Percentiles rank a stretch among this genome's conserved stretches.
Evolutionary conservation across 805 yeast genomes (phyloP).

Genomic region (Nakazawaea sp.): DNA sequence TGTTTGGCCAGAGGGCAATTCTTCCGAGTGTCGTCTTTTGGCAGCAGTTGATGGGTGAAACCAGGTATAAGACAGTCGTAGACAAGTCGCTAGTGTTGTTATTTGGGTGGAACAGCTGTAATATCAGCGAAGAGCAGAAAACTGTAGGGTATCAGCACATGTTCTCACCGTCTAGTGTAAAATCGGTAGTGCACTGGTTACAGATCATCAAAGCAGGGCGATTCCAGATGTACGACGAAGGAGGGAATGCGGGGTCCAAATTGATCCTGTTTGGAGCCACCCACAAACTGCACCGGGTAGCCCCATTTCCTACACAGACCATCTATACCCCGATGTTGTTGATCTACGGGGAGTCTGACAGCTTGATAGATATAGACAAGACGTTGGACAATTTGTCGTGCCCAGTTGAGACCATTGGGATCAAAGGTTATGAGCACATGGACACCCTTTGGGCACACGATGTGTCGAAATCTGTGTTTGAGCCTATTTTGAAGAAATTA

Average conservation of each 20-base stretch:
- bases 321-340: slow-evolving; percentile 55
- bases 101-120: slow-evolving; percentile 73
- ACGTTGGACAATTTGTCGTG: slow-evolving; percentile 53
- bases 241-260: slow-evolving; percentile 20
- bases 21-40: slow-evolving; percentile 60
- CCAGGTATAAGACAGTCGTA: slow-evolving; percentile 62
- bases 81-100: slow-evolving; percentile 62
- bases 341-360: slow-evolving; percentile 77
- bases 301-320: slow-evolving; percentile 45
- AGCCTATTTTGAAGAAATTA: slow-evolving; percentile 13
- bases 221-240: slow-evolving; percentile 88
- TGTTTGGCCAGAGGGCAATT: slow-evolving; percentile 72
- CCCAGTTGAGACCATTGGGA: slow-evolving; percentile 30
- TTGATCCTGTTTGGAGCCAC: slow-evolving; percentile 20
- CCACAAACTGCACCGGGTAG: slow-evolving; percentile 32
- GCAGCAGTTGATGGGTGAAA: slow-evolving; percentile 73
- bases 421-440: slow-evolving; percentile 76
- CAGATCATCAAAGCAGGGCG: slow-evolving; percentile 72
- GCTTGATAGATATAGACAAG: slow-evolving; percentile 72
- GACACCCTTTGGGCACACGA: slow-evolving; percentile 86
- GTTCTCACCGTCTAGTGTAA: slow-evolving; percentile 87
- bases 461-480: slow-evolving; percentile 40
- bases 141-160: slow-evolving; percentile 77
- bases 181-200: slow-evolving; percentile 93
- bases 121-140: slow-evolving; percentile 71